Base-by-base conservation (phyloP, 2,329 filamentous ascomycete species). In the Tolypocladium guangdongense region DNA sequence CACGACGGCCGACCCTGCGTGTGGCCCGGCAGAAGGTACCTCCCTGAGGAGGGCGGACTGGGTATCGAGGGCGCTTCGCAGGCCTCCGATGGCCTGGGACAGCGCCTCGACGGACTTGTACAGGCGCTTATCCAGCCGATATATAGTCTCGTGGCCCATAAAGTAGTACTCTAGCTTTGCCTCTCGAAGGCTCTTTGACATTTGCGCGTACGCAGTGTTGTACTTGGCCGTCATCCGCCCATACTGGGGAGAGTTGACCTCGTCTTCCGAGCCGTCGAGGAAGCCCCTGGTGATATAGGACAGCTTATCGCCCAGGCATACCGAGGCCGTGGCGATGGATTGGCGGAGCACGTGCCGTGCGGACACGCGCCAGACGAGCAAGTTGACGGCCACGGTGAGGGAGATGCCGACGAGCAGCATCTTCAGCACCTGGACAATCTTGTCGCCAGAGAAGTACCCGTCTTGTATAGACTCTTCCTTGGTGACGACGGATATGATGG, bases 111-210 rank as follows among this genome's bases (percentile, higher is more conserved):
- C 81, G 59, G 88, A 92, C 63, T 89, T 86, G 46, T 92, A 87
- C 4, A 97, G 78, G 27, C 81, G 83, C 58, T 86, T 85, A 63
- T 96, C 88, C 3, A 95, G 78, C 38, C 79, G 77, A 66, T 95
- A 95, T 57, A 92, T 80, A 53, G 78, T 79, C 66, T 96, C 91
- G 3, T 82, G 84, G 2, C 92, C 92, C 5, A 90, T 68, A 2
- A 91, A 73, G 63, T 88, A 96, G 64, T 96, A 88, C 67, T 97
- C 92, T 55, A 89, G 85, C 65, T 92, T 95, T 16, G 91, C 87
- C 67, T 97, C 92, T 57, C 83, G 81, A 14, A 96, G 74, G 56
- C 88, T 86, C 65, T 86, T 88, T 51, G 86, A 82, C 66, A 96
- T 83, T 37, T 82, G 77, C 16, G 78, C 75, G 62, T 90, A 85